Base-by-base conservation (phyloP, 1,139 yeast species). In the Diutina rugosa region DNA sequence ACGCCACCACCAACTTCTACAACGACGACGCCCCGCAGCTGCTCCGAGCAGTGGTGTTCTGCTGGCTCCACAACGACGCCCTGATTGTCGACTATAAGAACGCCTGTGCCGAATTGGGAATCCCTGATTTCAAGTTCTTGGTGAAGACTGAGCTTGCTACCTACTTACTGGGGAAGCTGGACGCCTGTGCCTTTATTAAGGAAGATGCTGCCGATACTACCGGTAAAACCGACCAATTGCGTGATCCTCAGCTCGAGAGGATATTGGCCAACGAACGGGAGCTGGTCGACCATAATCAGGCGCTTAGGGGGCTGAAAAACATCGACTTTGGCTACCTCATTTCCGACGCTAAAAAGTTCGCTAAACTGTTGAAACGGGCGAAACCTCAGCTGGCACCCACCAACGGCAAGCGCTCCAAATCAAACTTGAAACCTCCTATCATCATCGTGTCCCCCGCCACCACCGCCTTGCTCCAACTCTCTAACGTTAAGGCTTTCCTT, bases 391-490 rank as follows among this genome's bases (percentile, higher is more conserved):
- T 56, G 4, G 21, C 21, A 14, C 7, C 54, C 10, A 2, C 29
- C 30, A 9, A 32, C 26, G 26, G 10, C 21, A 51, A 41, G 18
- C 46, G 46, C 10, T n/a, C 46, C 4, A 26, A 29, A 14, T 49
- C 53, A 10, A 30, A 49, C 44, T 32, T 49, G 21, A 49, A 49
- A 9, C 53, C 32, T 18, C 99, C 99, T n/a, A 90, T 93, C 62
- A 89, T 93, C 59, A 73, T 93, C 56, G 80, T 93, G 46, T 90
- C 98, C 1, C 98, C 99, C 1, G 90, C 98, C 2, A 93, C 99
- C 0, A 90, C 98, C 2, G 86, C 99, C 0, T 74, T 93, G 55
- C 69, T 93, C 57, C 87, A 95, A 26, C 81, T 93, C 76, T 71
- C 83, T 53, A 93, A 93, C 68, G 84, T 90, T 59, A 89, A 90